Evolutionary conservation across 441 rosid genomes (phyloP), one percentile per base, ranked within the genome.

Genomic region (Croton setiger): DNA sequence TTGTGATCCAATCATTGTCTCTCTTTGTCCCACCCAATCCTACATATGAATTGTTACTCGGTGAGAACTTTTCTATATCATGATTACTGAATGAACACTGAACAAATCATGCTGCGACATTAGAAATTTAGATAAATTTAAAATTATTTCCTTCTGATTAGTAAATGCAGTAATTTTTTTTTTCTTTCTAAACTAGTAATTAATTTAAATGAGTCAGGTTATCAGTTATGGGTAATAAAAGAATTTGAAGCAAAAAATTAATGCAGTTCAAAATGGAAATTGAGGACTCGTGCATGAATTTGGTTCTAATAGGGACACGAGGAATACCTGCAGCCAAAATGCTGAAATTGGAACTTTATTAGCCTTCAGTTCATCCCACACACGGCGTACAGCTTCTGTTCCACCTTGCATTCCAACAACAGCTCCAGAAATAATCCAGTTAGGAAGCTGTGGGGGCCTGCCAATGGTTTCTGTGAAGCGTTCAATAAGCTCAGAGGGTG

Each of bases 351-450:
- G 91, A 59, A 86, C 91, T 61, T 82, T 52, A 12, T 78, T 75
- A 23, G 70, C 78, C 64, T 62, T 76, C 35, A 88, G 75, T 72
- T 80, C 74, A 65, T 82, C 80, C 89, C 86, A 86, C 39, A 77
- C 74, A 21, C 31, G 72, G 21, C 75, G 82, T 5, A 88, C 91
- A 33, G 80, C 81, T 58, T 82, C 82, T 12, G 94, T 83, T 48
- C 91, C 91, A 18, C 94, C 94, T 67, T 88, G 94, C 87, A 88
- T 85, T 71, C 94, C 94, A 6, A 84, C 86, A 10, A 88, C 88
- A 41, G 91, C 91, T 23, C 94, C 91, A 21, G 91, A 85, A 71
- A 85, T 73, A 39, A 88, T 81, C 94, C 89, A 88, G 37, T 82
- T 85, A 15, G 94, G 94, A 59, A 88, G 89, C 81, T 78, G 81